Evolutionary conservation across 2,329 filamentous ascomycete species (phyloP).

Genomic region (Dothistroma septosporum): DNA sequence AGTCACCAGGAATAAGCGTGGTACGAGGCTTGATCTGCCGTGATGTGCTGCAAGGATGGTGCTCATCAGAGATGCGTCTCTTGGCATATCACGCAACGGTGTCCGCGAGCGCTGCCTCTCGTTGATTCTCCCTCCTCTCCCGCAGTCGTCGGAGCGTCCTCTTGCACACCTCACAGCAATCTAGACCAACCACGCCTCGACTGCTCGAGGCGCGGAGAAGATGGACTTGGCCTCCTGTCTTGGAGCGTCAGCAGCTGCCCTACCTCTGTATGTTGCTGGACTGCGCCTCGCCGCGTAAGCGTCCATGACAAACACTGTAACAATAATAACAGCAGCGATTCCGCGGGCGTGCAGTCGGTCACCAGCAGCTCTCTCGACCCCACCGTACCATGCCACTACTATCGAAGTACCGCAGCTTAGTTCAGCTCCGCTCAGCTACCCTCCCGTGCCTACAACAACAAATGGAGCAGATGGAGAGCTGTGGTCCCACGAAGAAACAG

Average conservation of each 20-base stretch:
- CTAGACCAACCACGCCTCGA: no score
- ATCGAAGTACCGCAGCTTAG: neutral
- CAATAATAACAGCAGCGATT: neutral
- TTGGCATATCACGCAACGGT: neutral
- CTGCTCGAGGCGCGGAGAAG: neutral
- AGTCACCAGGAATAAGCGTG: neutral
- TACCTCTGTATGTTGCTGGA: neutral
- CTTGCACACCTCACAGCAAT: neutral
- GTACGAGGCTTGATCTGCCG: neutral
- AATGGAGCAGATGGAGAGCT: neutral
- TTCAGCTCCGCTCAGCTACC: no score
- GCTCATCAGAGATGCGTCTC: neutral
- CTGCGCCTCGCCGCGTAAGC: neutral
- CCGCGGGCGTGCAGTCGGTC: neutral
- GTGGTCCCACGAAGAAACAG: neutral
- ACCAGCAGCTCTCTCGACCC: constrained; percentile 5
- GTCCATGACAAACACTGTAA: constrained; percentile 9
- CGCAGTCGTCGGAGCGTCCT: neutral
- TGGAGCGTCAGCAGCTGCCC: neutral
- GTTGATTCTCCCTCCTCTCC: neutral
- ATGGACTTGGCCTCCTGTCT: neutral
- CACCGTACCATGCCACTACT: neutral
- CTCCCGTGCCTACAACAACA: no score
- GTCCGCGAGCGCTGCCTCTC: constrained; percentile 1
- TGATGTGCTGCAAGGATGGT: constrained; percentile 12